Evolutionary conservation across 345 rosid species (phyloP).

Genomic region (Lumnitzera racemosa): DNA sequence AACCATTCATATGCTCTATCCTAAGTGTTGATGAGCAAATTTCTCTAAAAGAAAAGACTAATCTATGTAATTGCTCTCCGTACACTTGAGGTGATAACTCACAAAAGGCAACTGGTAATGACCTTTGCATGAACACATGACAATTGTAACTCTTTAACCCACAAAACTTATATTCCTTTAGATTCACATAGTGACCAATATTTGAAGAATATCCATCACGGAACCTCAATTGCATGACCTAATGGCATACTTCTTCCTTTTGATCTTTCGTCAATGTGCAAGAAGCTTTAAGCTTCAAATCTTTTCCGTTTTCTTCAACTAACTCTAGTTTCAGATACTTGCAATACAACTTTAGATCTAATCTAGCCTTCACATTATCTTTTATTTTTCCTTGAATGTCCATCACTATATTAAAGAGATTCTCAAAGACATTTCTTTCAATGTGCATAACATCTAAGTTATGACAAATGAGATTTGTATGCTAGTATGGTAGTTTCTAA

Average conservation of each 20-base stretch:
- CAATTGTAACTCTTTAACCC: conserved; percentile 1
- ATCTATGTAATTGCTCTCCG: no score
- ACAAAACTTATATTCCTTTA: background rate
- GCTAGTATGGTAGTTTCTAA: background rate
- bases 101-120: no score
- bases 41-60: no score
- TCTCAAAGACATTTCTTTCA: background rate
- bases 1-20: no score
- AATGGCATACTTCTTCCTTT: background rate
- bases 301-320: background rate
- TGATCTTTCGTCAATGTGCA: background rate
- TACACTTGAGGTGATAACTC: no score
- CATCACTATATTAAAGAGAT: background rate
- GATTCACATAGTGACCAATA: background rate
- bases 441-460: no score
- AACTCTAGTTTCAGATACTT: background rate
- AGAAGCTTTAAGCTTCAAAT: background rate
- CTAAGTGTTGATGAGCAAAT: no score
- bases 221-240: conserved; percentile 1
- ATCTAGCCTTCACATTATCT: background rate
- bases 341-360: background rate
- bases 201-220: conserved; percentile 8
- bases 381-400: background rate
- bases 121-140: no score
- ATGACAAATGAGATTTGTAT: no score